These are phyloP conservation scores for Aspergillus felis DNA, from an alignment of 2,329 filamentous ascomycete species.

Conservation along the genomic window DNA sequence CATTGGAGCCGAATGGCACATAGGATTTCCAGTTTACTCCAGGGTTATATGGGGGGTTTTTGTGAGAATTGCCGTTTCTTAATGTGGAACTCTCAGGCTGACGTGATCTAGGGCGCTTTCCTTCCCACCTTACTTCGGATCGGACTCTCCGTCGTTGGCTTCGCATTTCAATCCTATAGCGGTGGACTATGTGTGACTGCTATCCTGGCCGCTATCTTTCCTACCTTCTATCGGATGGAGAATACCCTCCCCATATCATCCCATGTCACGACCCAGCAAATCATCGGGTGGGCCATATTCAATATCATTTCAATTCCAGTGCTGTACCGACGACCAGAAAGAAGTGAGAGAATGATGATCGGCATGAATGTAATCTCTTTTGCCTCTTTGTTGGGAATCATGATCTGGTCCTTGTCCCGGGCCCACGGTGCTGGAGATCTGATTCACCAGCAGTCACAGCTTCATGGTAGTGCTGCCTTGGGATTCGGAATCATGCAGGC, in stretches of 20 bases:
- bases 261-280: slow-evolving; percentile 33
- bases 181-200: slow-evolving; percentile 34
- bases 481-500: slow-evolving; percentile 39
- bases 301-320: slow-evolving; percentile 38
- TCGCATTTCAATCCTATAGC: slow-evolving; percentile 36
- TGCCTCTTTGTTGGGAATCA: slow-evolving; percentile 19
- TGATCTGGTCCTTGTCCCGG: slow-evolving; percentile 32
- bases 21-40: slow-evolving; percentile 42
- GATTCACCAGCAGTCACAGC: slow-evolving; percentile 11
- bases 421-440: slow-evolving; percentile 31
- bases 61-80: background rate
- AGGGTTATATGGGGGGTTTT: slow-evolving; percentile 41
- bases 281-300: slow-evolving; percentile 37
- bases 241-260: slow-evolving; percentile 26
- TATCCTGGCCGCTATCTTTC: slow-evolving; percentile 30
- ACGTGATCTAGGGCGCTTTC: background rate
- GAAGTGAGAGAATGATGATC: background rate
- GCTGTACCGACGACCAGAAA: slow-evolving; percentile 43
- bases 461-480: slow-evolving; percentile 12
- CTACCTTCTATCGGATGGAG: slow-evolving; percentile 30
- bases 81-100: background rate
- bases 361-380: slow-evolving; percentile 12
- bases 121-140: slow-evolving; percentile 23
- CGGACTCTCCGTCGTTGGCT: slow-evolving; percentile 41
- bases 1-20: slow-evolving; percentile 41